phyloP scores from a whole-genome alignment of 176 grass and related monocot species.

The Leersia perrieri region DNA sequence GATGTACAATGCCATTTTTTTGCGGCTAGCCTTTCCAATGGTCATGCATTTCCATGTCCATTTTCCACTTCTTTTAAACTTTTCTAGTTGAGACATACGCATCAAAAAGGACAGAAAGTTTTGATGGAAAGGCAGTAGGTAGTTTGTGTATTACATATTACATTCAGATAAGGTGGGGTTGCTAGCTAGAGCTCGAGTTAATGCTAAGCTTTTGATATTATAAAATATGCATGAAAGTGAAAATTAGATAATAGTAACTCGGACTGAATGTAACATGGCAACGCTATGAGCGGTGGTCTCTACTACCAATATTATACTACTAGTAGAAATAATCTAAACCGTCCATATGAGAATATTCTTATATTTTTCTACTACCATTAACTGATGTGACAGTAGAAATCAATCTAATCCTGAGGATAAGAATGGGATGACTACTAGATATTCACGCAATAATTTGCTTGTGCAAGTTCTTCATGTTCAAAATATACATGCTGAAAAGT shows the following conservation, averaged over 20 bases:
- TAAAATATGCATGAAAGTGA: background rate
- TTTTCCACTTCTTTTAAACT: constrained; percentile 12
- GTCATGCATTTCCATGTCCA: background rate
- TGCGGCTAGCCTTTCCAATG: background rate
- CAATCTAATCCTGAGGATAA: no score
- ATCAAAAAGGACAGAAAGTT: constrained; percentile 29
- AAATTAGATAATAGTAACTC: background rate
- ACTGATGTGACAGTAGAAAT: no score
- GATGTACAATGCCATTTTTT: background rate
- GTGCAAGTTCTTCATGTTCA: background rate
- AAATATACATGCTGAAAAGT: background rate
- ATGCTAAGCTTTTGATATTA: constrained; percentile 5
- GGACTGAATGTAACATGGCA: background rate
- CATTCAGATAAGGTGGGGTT: constrained; percentile 11
- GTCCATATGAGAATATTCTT: no score
- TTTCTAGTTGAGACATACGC: constrained; percentile 39
- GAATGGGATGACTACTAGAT: no score
- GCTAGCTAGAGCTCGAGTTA: constrained; percentile 7
- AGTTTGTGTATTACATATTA: constrained; percentile 32
- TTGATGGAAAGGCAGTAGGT: constrained; percentile 17
- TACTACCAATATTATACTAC: no score
- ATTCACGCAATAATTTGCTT: background rate
- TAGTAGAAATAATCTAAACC: no score
- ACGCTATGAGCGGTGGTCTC: no score
- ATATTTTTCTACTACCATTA: no score